Evolutionary conservation across 768 basidiomycete genomes (phyloP), one percentile per base, ranked within the genome.

Genomic region (Pleurotus sapidus): DNA sequence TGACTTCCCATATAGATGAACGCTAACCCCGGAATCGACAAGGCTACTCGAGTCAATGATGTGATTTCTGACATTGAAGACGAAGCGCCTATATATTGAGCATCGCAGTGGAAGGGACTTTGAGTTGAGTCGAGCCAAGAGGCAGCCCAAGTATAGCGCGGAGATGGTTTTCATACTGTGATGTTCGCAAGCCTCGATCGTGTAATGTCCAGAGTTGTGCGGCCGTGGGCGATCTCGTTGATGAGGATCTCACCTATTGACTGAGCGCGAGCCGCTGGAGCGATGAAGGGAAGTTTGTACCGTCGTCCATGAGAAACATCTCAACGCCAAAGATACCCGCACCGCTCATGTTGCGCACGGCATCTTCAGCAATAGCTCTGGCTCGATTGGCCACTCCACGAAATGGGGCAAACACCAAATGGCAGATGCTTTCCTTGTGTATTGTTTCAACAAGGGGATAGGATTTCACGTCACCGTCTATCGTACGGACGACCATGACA

Each of bases 221-320:
- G 97, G 96, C 15, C 97, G 84, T 11, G 97, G 97, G 97, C 97
- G 59, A 99, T 96, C 74, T 99, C 97, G 71, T 99, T 99, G 61
- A 99, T 82, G 58, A 86, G 85, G 1, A 98, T 80, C 0, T 77
- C 70, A 11, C 90, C 94, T 95, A 62, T 34, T 34, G 30, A 9
- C 30, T 34, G 30, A 34, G 30, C 30, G 30, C 30, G 30, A 34
- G 30, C 30, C 11, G 30, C 9, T 34, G 30, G 30, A 11, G 30
- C 8, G 30, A 34, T 34, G 30, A 34, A 34, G 11, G 30, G 30
- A 34, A 34, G 30, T 17, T 45, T 45, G 46, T 63, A 93, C 96
- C 95, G 66, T 95, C 83, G 25, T 80, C 74, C 82, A 96, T 82
- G 42, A 98, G 76, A 74, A 99, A 99, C 94, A 98, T 93, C 71